Base-by-base conservation (phyloP, 257 asterid genomes). In the Vinca minor region DNA sequence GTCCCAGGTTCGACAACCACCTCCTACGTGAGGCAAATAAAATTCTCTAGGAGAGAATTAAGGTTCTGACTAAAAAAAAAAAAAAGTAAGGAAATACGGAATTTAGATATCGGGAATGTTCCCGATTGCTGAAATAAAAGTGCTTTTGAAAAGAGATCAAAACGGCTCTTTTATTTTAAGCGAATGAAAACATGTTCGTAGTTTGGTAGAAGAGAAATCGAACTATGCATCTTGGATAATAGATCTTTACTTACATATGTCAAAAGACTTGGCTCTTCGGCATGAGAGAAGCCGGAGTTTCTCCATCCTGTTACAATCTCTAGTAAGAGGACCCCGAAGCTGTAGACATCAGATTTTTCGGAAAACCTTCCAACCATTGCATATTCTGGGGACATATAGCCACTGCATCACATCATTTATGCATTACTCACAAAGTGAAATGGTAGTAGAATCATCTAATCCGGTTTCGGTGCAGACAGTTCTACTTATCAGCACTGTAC, bases 321-420 rank as follows among this genome's bases (percentile, higher is more conserved):
- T 1, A 86, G 64, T 42, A 85, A 63, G 55, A 85, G 52, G 34
- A 88, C 83, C 50, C 94, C 96, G 1, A 82, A 82, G 77, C 89
- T 81, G 71, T 76, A 88, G 25, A 84, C 75, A 60, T 88, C 95
- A 25, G 95, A 85, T 58, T 76, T 88, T 63, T 85, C 92, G 3
- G 96, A 84, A 75, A 82, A 84, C 67, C 79, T 82, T 58, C 96
- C 95, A 31, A 70, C 69, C 78, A 84, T 44, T 36, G 89, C 92
- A 55, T 85, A 86, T 69, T 84, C 96, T 2, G 95, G 96, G 47
- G 95, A 87, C 89, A 85, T 83, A 41, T 85, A 87, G 35, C 95
- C 95, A 61, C 95, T 81, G 77, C 76, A 74, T 60, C 35, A 72
- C 59, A 62, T 28, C 34, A 75, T 63, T 47, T 61, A 29, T 49